These are phyloP conservation scores for Glycyrrhiza uralensis DNA, from an alignment of 306 rosid species.

Conservation along the genomic window DNA sequence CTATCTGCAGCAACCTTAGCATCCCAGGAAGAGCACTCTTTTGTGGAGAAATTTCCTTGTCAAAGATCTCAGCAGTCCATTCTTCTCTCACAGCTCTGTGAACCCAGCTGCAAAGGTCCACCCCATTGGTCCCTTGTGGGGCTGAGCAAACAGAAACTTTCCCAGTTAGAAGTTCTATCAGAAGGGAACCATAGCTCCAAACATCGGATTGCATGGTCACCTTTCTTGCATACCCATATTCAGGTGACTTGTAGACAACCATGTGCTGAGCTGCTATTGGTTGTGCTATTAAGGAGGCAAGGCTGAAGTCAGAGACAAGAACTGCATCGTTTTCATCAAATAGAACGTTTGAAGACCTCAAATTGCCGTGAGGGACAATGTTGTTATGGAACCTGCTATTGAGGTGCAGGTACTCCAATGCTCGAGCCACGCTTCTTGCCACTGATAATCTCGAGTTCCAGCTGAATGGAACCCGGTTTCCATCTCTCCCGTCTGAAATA, in stretches of 20 bases:
- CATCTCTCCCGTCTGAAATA: conserved; percentile 37
- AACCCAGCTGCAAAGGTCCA: conserved; percentile 70
- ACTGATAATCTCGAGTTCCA: conserved; percentile 64
- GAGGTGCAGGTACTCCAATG: conserved; percentile 66
- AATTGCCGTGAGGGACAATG: conserved; percentile 70
- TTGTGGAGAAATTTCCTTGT: conserved; percentile 44
- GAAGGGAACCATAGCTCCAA: conserved; percentile 81
- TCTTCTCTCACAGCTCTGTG: conserved; percentile 75
- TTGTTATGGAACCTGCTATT: conserved; percentile 30
- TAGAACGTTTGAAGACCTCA: conserved; percentile 64
- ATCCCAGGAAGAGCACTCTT: conserved; percentile 53
- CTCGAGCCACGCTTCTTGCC: conserved; percentile 66
- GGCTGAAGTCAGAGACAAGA: conserved; percentile 66
- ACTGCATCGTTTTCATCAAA: conserved; percentile 47
- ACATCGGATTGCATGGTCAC: conserved; percentile 66
- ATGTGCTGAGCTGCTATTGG: conserved; percentile 66
- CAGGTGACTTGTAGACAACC: conserved; percentile 63
- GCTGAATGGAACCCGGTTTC: conserved; percentile 49
- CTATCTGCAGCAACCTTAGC: conserved; percentile 68
- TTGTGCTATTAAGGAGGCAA: conserved; percentile 56
- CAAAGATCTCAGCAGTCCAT: conserved; percentile 90
- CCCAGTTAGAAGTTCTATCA: conserved; percentile 70
- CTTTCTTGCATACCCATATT: conserved; percentile 40
- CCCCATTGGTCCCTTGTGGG: conserved; percentile 51
- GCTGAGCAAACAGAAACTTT: conserved; percentile 50